These are phyloP conservation scores for Clavulina sp. DNA, from an alignment of 768 basidiomycete genomes.

Conservation along the genomic window DNA sequence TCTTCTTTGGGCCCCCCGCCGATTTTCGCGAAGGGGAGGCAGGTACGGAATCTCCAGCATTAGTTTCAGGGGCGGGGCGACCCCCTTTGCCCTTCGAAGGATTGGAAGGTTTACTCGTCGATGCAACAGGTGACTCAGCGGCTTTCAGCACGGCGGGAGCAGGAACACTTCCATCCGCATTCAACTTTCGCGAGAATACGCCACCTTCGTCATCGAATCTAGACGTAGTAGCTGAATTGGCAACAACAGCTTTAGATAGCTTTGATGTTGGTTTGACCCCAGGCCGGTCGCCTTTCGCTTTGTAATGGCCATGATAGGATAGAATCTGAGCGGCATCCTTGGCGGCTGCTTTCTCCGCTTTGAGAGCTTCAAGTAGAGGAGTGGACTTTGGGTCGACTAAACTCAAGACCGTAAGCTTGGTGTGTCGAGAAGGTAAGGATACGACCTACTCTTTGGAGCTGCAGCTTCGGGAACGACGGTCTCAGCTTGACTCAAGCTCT, in stretches of 20 bases:
- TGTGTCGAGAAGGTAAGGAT: conserved; percentile 17
- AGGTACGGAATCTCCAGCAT: no score
- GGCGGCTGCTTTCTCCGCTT: conserved; percentile 57
- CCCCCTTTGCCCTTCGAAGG: no score
- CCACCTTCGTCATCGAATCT: neutral
- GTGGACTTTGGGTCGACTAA: conserved; percentile 51
- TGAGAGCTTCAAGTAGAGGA: conserved; percentile 83
- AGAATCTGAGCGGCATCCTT: conserved; percentile 58
- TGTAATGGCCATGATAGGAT: conserved; percentile 52
- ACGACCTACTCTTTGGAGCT: conserved; percentile 25
- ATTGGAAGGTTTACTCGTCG: neutral
- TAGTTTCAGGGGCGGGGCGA: no score
- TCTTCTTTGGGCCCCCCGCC: no score
- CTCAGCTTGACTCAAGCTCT: conserved; percentile 47
- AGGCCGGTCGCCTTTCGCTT: conserved; percentile 25
- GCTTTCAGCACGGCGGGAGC: neutral
- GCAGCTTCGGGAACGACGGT: conserved; percentile 34
- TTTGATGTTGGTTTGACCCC: neutral
- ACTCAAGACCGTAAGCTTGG: conserved; percentile 6
- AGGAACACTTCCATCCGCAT: neutral
- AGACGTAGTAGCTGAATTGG: conserved; percentile 16
- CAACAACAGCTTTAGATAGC: neutral
- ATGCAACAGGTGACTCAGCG: neutral
- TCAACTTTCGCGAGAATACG: conserved; percentile 3
- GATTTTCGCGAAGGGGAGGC: no score